Percentiles rank a stretch among this genome's conserved stretches.
phyloP scores from a whole-genome alignment of 2,329 filamentous ascomycete species.

The Elsinoe fawcettii region DNA sequence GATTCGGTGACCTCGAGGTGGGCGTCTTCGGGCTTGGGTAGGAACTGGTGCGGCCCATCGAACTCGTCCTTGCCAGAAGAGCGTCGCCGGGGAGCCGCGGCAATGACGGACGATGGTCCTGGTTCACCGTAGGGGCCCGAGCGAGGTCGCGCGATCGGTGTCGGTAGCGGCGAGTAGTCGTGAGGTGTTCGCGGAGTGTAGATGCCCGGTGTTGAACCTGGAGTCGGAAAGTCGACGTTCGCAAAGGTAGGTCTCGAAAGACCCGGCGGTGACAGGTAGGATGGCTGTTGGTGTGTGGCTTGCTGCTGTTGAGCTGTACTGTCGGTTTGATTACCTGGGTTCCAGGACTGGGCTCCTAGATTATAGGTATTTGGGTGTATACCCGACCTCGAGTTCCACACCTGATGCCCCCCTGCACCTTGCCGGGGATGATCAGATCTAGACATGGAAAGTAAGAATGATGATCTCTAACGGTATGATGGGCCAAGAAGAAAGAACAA shows the following conservation, averaged over 20 bases:
- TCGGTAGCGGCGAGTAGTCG: constrained; percentile 15
- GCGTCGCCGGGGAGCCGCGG: constrained; percentile 48
- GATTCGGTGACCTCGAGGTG: constrained; percentile 69
- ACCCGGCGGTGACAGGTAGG: constrained; percentile 9
- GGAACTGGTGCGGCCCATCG: constrained; percentile 75
- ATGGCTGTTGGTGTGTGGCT: background rate
- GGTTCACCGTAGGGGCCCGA: constrained; percentile 9
- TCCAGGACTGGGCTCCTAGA: constrained; percentile 12
- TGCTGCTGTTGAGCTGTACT: constrained; percentile 8
- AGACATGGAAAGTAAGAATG: constrained; percentile 13
- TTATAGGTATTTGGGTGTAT: constrained; percentile 13
- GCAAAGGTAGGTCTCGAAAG: constrained; percentile 8
- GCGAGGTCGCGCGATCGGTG: constrained; percentile 13
- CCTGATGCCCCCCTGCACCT: constrained; percentile 11
- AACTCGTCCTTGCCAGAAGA: constrained; percentile 82
- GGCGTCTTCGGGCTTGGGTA: constrained; percentile 63
- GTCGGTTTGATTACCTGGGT: background rate
- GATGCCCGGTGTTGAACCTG: constrained; percentile 6
- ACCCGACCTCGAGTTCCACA: constrained; percentile 14
- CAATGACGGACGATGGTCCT: constrained; percentile 17
- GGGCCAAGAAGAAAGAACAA: background rate
- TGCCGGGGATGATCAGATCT: constrained; percentile 11
- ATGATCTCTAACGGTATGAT: background rate
- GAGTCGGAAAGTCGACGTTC: constrained; percentile 2
- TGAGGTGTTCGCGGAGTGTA: constrained; percentile 12